Evolutionary conservation across 2,329 filamentous ascomycete species (phyloP).

Genomic region (Fusarium stilboides): DNA sequence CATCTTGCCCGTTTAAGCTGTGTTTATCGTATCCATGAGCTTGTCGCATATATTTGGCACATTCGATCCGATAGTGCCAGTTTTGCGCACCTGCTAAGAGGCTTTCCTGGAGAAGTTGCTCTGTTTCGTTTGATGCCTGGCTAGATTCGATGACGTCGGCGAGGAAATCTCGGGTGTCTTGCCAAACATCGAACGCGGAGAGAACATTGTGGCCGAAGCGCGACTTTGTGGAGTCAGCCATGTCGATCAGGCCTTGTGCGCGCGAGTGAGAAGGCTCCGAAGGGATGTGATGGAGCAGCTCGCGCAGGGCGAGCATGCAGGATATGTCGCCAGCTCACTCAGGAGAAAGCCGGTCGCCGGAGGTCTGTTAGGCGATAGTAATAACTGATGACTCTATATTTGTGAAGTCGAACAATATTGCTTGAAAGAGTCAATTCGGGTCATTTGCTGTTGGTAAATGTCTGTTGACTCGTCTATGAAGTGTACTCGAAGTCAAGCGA

Average conservation of each 20-base stretch:
- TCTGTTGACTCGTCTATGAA: not conserved
- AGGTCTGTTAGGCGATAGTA: not conserved
- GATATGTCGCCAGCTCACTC: not conserved
- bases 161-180: constrained; percentile 53
- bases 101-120: constrained; percentile 51
- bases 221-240: constrained; percentile 27
- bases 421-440: not conserved
- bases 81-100: constrained; percentile 54
- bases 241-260: constrained; percentile 29
- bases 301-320: constrained; percentile 3
- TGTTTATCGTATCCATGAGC: constrained; percentile 20
- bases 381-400: not conserved
- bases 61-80: constrained; percentile 55
- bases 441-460: not conserved
- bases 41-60: constrained; percentile 52
- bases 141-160: constrained; percentile 50
- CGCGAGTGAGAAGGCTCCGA: constrained; percentile 5
- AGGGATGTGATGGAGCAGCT: constrained; percentile 4
- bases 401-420: not conserved
- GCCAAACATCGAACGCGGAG: constrained; percentile 53
- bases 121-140: constrained; percentile 49
- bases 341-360: not conserved
- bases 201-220: constrained; percentile 50
- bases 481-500: not conserved
- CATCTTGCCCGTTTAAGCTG: constrained; percentile 53